Base-by-base conservation (phyloP, 768 basidiomycete genomes). In the Tylopilus vinaceipallidus region DNA sequence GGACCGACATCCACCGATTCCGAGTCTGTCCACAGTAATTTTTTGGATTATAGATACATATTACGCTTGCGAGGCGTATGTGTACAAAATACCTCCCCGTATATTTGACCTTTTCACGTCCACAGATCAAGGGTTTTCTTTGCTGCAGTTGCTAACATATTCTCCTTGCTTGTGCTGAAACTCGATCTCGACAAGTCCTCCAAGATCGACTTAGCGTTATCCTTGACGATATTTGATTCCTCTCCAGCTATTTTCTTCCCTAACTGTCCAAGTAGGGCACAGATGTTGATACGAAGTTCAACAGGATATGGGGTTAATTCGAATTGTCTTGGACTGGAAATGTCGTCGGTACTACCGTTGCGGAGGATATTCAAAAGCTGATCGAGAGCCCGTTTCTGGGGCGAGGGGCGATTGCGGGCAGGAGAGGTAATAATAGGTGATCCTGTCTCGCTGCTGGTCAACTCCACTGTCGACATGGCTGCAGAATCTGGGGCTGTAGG, bases 281-380 rank as follows among this genome's bases (percentile, higher is more conserved):
- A 91, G 16, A 82, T 78, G 58, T 93, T 93, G 23, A 80, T 73
- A 40, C 88, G 80, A 49, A 93, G 80, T 71, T 92, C 91, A 17
- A 80, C 70, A n/a, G 85, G 85, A 59, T 83, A 84, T 52, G 79
- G 71, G 52, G 72, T 71, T 0, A 35, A 43, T 22, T 59, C 59
- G 36, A 34, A 9, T 38, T 52, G 59, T 50, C 52, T 78, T 73
- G 55, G 78, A 76, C 55, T 81, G 74, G 51, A 75, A 66, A 47
- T 30, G n/a, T 26, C 54, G 13, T 59, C 58, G 17, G 36, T 48
- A 17, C 54, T 41, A 22, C 61, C 58, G 54, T 84, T 84, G 40
- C 74, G 75, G 53, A 94, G 69, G 44, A 84, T 80, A 36, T 72
- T 73, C 39, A 81, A 68, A 45, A 93, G 76, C 73, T 84, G 82